A percentile compares a stretch with the other conserved stretches of the same genome.
phyloP scores from a whole-genome alignment of 2,329 filamentous ascomycete genomes.

The Monilinia polystroma region DNA sequence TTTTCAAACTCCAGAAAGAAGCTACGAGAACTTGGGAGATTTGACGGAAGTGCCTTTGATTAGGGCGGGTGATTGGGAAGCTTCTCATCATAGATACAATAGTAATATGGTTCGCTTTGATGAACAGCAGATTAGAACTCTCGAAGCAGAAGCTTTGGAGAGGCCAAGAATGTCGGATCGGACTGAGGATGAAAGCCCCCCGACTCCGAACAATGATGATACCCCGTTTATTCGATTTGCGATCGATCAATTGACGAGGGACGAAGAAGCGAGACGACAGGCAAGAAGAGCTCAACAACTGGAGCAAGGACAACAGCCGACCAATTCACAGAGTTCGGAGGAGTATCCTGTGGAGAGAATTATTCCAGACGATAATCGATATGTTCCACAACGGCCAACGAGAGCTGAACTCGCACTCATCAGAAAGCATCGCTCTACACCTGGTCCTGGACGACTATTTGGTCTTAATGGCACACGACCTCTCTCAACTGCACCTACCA shows the following conservation, averaged over 20 bases:
- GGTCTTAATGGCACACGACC: conserved; percentile 38
- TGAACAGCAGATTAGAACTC: conserved; percentile 35
- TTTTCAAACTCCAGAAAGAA: conserved; percentile 6
- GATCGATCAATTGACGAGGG: conserved; percentile 78
- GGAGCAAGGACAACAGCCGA: conserved; percentile 48
- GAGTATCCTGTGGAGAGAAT: conserved; percentile 52
- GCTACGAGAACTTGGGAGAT: conserved; percentile 10
- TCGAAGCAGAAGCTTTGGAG: conserved; percentile 31
- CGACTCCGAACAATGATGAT: conserved; percentile 67
- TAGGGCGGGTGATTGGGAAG: neutral
- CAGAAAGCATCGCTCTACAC: conserved; percentile 42
- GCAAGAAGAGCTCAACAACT: conserved; percentile 35
- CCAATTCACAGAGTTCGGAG: conserved; percentile 41
- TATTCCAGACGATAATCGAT: conserved; percentile 47
- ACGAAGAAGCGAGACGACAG: conserved; percentile 57
- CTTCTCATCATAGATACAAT: conserved; percentile 11
- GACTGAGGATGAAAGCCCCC: conserved; percentile 26
- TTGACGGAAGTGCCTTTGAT: conserved; percentile 24
- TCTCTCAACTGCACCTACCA: conserved; percentile 28
- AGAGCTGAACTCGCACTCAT: conserved; percentile 39
- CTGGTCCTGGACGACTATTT: conserved; percentile 36
- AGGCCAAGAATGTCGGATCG: conserved; percentile 30
- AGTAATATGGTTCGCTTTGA: conserved; percentile 34
- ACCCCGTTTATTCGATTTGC: conserved; percentile 87
- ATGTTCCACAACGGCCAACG: conserved; percentile 30